Evolutionary conservation across 2,329 filamentous ascomycete genomes (phyloP).

Genomic region (Zalaria obscura): DNA sequence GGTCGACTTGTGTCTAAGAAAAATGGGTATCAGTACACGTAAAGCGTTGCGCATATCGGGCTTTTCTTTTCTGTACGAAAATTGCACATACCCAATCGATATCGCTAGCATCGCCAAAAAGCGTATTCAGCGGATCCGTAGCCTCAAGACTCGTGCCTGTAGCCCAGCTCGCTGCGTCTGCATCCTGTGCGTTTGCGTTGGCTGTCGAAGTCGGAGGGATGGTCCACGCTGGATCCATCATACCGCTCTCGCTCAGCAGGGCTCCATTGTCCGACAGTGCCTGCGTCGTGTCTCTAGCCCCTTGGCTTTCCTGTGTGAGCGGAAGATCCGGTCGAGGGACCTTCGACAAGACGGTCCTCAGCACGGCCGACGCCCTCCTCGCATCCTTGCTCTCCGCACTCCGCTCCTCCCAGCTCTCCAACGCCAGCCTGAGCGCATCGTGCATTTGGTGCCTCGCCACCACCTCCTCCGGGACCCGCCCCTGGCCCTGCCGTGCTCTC

Average conservation of each 20-base stretch:
- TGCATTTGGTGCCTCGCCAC: not conserved
- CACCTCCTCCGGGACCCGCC: too few species aligned
- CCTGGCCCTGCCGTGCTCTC: too few species aligned
- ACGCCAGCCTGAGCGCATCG: not conserved
- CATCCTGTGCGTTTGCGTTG: too few species aligned
- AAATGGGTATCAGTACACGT: too few species aligned
- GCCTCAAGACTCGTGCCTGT: not conserved
- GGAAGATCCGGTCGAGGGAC: not conserved
- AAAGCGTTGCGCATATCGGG: too few species aligned
- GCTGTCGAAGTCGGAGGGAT: too few species aligned
- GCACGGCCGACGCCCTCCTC: not conserved
- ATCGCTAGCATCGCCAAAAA: slow-evolving; percentile 2
- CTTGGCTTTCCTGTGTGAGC: not conserved
- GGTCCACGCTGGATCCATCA: not conserved
- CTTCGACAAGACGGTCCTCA: slow-evolving; percentile 1
- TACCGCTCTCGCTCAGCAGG: not conserved
- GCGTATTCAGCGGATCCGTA: not conserved
- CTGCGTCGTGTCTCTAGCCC: not conserved
- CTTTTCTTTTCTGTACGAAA: not conserved
- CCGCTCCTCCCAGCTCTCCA: slow-evolving; percentile 1
- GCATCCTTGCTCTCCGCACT: slow-evolving; percentile 1
- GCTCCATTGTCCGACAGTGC: not conserved
- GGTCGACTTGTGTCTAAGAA: too few species aligned
- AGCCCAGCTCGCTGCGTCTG: too few species aligned
- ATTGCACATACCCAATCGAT: slow-evolving; percentile 3